A percentile compares a stretch with the other conserved stretches of the same genome.
phyloP scores from a whole-genome alignment of 352 stramenopile genomes.

The Globisporangium alternatum region DNA sequence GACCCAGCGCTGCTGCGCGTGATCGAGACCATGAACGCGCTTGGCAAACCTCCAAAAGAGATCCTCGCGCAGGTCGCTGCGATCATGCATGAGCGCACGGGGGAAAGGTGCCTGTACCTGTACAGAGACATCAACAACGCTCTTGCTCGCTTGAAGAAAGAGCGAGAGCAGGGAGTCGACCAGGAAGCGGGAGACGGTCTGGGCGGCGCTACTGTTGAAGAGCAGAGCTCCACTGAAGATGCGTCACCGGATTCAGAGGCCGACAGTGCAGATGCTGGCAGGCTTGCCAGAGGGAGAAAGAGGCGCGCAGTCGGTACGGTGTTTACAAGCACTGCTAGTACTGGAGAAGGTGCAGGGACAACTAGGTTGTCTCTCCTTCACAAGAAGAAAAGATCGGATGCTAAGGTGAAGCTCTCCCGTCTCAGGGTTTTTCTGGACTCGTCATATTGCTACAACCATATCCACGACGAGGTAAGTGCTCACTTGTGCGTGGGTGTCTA shows the following conservation, averaged over 20 bases:
- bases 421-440: neutral
- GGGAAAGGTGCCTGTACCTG: neutral
- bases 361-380: neutral
- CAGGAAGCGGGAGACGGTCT: neutral
- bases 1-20: conserved; percentile 8
- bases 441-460: neutral
- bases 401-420: neutral
- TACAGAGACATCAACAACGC: neutral
- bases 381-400: neutral
- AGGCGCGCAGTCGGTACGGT: neutral
- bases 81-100: neutral
- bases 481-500: neutral
- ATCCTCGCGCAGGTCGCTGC: neutral
- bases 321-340: neutral
- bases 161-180: neutral
- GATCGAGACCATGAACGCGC: conserved; percentile 1
- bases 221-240: neutral
- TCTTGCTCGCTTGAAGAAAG: conserved; percentile 2
- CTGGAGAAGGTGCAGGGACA: neutral
- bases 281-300: neutral
- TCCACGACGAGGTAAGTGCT: neutral
- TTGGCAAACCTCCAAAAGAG: neutral
- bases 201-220: neutral
- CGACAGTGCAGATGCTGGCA: neutral
- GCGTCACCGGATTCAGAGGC: neutral